Evolutionary conservation across 2,329 filamentous ascomycete genomes (phyloP).

Genomic region (Cercospora zeina): DNA sequence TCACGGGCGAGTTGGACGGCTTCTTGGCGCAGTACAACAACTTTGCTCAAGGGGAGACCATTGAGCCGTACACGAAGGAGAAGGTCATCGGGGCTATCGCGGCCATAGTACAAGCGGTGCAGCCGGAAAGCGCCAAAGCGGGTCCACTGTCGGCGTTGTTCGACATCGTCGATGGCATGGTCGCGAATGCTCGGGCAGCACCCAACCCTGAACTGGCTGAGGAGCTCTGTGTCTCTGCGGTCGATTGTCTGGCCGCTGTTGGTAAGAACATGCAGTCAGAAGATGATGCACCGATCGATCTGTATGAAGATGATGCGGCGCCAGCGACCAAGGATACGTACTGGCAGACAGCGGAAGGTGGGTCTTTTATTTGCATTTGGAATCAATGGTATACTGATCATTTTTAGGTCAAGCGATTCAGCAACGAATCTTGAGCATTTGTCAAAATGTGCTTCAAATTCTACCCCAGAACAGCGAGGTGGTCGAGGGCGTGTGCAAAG

Average conservation of each 20-base stretch:
- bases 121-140: constrained; percentile 58
- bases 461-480: constrained; percentile 66
- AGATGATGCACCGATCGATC: constrained; percentile 65
- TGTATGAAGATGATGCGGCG: constrained; percentile 56
- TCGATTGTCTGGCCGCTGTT: constrained; percentile 69
- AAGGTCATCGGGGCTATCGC: constrained; percentile 72
- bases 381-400: neutral
- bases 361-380: neutral
- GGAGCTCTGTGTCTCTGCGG: constrained; percentile 52
- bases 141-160: constrained; percentile 60
- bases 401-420: constrained; percentile 48
- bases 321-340: constrained; percentile 41
- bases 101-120: constrained; percentile 71
- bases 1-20: constrained; percentile 65
- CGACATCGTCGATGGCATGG: constrained; percentile 62
- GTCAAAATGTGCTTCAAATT: constrained; percentile 53
- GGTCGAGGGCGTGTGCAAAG: constrained; percentile 68
- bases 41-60: constrained; percentile 59
- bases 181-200: constrained; percentile 47
- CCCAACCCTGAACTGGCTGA: constrained; percentile 47
- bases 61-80: constrained; percentile 71
- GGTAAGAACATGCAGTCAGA: constrained; percentile 71
- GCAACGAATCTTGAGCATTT: constrained; percentile 51
- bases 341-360: constrained; percentile 54
- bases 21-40: constrained; percentile 71